Evolutionary conservation across 148 eudicot genomes (phyloP), one percentile per base, ranked within the genome.

Genomic region (Dysphania ambrosioides): DNA sequence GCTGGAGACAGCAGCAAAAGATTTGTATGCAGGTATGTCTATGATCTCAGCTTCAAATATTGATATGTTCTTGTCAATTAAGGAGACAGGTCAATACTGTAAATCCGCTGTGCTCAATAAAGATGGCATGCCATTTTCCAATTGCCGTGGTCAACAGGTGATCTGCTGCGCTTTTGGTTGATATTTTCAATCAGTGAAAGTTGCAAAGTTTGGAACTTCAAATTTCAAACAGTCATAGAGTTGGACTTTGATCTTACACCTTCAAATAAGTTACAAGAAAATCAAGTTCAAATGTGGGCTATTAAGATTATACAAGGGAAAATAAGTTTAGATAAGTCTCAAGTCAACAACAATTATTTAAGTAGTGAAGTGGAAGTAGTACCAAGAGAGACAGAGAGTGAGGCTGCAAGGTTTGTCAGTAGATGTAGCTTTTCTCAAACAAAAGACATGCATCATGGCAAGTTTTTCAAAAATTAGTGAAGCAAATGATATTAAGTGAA

Each of bases 1-100:
- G 88, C 44, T 95, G 98, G 98, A 85, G 77, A 73, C 93, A 85
- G 44, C 91, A 84, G 72, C 98, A 91, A 84, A 95, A 87, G 83
- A 85, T 92, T 76, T 81, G 76, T 86, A 81, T 95, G 36, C 97
- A 94, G 98, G 98, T 91, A 31, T n/a, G 69, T 72, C 16, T 1
- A 57, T 66, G 12, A 70, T 11, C 44, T 59, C 61, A 6, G 24
- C 16, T 29, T 58, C 44, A 38, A 40, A 64, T 34, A 15, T 65
- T 40, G 31, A n/a, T 63, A 30, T 21, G 9, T 35, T 61, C 15
- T 49, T 38, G 3, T 32, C 32, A 65, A 9, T 15, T 26, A 36
- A 41, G 78, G 24, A 74, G 27, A 58, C 21, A 19, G 30, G n/a
- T 74, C 68, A 29, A 9, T 35, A 66, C 40, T 44, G 23, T 41